Base-by-base conservation (phyloP, 2,329 filamentous ascomycete species). In the Ophiosphaerella korrae region DNA sequence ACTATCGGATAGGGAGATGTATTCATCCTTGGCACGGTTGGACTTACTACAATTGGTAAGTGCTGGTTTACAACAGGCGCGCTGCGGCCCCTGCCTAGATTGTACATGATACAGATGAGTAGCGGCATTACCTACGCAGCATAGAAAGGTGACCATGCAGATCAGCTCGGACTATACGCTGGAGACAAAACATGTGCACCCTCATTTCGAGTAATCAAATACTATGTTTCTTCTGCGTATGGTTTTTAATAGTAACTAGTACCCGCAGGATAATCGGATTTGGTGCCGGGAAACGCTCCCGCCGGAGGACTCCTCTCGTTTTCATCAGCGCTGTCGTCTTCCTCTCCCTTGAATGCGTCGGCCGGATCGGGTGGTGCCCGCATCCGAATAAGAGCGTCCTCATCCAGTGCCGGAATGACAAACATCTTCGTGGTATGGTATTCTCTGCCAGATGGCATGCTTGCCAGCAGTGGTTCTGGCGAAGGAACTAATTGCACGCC, bases 381-480 rank as follows among this genome's bases (percentile, higher is more conserved):
- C 81, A 87, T 83, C 11, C 76, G 75, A 8, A 77, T 64, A 9
- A 97, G 75, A 0, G 83, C 77, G 24, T 86, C 82, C 9, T 81
- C 78, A 37, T 88, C 88, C 9, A 97, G 75, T 1, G 75, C 71
- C 0, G 88, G 88, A 0, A 85, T 82, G 6, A 82, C 78, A 62
- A 86, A 97, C 1, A 84, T 79, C 64, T 87, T 87, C 32, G 90
- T 77, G 0, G 79, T 82, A 46, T 95, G 88, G 45, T 96, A 91
- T 64, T 97, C 92, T 56, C 93, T 84, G 1, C 93, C 93, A 1
- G 89, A 93, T 0, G 94, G 93, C 77, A 97, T 88, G 53, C 85
- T 87, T 6, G 89, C 83, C 4, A 96, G 75, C 8, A 97, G 77
- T 0, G 88, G 83, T 12, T 86, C 87, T 4, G 84, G 82, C 0